These are phyloP conservation scores for Verbena officinalis DNA, from an alignment of 257 asterid genomes.

Conservation along the genomic window DNA sequence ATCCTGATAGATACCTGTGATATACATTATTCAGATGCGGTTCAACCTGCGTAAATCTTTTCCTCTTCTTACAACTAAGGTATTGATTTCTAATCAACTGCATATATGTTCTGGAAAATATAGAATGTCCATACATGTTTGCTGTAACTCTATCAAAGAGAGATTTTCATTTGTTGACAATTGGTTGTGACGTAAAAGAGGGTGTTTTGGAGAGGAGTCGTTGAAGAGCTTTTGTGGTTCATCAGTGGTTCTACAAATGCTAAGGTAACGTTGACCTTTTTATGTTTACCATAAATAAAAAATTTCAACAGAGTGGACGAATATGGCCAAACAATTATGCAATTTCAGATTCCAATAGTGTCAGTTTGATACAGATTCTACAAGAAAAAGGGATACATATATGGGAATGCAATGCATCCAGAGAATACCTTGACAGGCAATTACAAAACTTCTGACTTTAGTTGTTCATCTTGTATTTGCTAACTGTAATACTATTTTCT, in stretches of 20 bases:
- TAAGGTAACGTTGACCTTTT: slow-evolving; percentile 48
- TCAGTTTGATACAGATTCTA: slow-evolving; percentile 50
- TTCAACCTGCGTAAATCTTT: slow-evolving; percentile 89
- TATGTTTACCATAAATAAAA: not conserved
- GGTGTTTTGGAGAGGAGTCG: slow-evolving; percentile 95
- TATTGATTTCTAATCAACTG: slow-evolving; percentile 19
- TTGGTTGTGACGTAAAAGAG: slow-evolving; percentile 45
- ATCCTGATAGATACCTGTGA: slow-evolving; percentile 26
- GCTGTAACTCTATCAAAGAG: no score
- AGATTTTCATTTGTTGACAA: not conserved
- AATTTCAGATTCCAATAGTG: no score
- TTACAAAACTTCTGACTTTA: slow-evolving; percentile 14
- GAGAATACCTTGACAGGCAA: slow-evolving; percentile 75
- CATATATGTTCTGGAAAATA: slow-evolving; percentile 5
- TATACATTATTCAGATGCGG: slow-evolving; percentile 65
- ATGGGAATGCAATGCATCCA: slow-evolving; percentile 88
- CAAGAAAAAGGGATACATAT: slow-evolving; percentile 70
- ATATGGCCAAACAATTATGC: no score
- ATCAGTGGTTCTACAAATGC: slow-evolving; percentile 98
- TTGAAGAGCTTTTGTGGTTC: slow-evolving; percentile 99
- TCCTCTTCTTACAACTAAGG: slow-evolving; percentile 97
- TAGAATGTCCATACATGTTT: slow-evolving; percentile 4
- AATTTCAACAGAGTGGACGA: not conserved
- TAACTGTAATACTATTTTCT: slow-evolving; percentile 34
- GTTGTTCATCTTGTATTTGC: slow-evolving; percentile 5